Evolutionary conservation across 2,329 filamentous ascomycete genomes (phyloP).

Genomic region (Colletotrichum sp.): DNA sequence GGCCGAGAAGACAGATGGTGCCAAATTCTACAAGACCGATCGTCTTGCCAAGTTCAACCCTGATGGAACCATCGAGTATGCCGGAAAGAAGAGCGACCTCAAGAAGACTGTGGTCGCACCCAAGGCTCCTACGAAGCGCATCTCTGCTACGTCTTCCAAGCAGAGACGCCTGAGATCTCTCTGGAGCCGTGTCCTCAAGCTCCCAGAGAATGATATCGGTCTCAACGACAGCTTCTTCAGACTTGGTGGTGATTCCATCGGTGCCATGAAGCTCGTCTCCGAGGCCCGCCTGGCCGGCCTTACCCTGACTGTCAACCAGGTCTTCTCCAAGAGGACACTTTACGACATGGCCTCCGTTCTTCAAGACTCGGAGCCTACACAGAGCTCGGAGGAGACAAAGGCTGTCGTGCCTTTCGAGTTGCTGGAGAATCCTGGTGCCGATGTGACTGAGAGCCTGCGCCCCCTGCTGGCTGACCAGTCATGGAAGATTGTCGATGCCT

Average conservation of each 20-base stretch:
- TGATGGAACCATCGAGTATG: slow-evolving; percentile 33
- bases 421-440: slow-evolving; percentile 50
- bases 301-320: slow-evolving; percentile 57
- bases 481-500: slow-evolving; percentile 59
- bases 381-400: slow-evolving; percentile 11
- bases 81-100: slow-evolving; percentile 26
- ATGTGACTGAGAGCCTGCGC: slow-evolving; percentile 42
- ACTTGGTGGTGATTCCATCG: slow-evolving; percentile 64
- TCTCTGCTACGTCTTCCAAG: slow-evolving; percentile 44
- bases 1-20: slow-evolving; percentile 25
- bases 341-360: slow-evolving; percentile 59
- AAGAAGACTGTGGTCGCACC: slow-evolving; percentile 5
- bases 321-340: slow-evolving; percentile 55
- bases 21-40: slow-evolving; percentile 42
- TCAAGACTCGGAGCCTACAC: slow-evolving; percentile 36
- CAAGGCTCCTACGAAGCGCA: slow-evolving; percentile 28
- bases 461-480: slow-evolving; percentile 55
- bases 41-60: slow-evolving; percentile 43
- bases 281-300: slow-evolving; percentile 54
- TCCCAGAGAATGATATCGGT: slow-evolving; percentile 51
- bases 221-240: slow-evolving; percentile 65
- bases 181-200: slow-evolving; percentile 53
- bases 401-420: slow-evolving; percentile 55
- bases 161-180: slow-evolving; percentile 49
- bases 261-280: slow-evolving; percentile 66